Conservation (phyloP, 2,329 filamentous ascomycete genomes). For the Polytolypa hystricis region DNA sequence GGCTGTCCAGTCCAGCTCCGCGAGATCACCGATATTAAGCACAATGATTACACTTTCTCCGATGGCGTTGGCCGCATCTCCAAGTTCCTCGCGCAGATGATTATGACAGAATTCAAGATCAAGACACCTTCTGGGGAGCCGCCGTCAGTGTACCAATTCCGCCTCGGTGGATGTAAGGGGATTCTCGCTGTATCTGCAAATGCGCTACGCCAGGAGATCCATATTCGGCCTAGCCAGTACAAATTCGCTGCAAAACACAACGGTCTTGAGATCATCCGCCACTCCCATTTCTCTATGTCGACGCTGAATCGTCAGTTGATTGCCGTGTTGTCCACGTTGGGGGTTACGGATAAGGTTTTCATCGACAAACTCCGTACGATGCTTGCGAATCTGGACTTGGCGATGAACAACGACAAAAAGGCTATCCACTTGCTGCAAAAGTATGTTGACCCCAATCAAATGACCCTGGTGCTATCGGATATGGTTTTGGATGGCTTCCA, state of each 20-base stretch:
- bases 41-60: conserved; percentile 63
- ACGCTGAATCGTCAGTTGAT: conserved; percentile 87
- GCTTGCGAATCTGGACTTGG: conserved; percentile 55
- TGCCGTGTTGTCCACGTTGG: conserved; percentile 66
- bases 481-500: conserved; percentile 78
- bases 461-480: conserved; percentile 59
- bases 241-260: conserved; percentile 68
- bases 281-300: conserved; percentile 63
- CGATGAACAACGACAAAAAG: conserved; percentile 53
- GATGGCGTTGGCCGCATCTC: conserved; percentile 96
- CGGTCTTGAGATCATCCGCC: conserved; percentile 73
- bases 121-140: conserved; percentile 41
- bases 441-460: conserved; percentile 77
- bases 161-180: conserved; percentile 85
- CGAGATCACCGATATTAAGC: conserved; percentile 57
- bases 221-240: conserved; percentile 71
- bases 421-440: conserved; percentile 60
- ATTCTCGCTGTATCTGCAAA: conserved; percentile 67
- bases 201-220: conserved; percentile 55
- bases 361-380: conserved; percentile 55
- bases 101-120: conserved; percentile 58
- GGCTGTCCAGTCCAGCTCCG: conserved; percentile 49
- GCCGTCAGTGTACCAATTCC: conserved; percentile 84
- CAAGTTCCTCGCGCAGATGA: conserved; percentile 58
- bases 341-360: conserved; percentile 59